A percentile compares a stretch with the other conserved stretches of the same genome.
Evolutionary conservation across 1,139 yeast genomes (phyloP).

Genomic region (Suhomyces coccinellae): DNA sequence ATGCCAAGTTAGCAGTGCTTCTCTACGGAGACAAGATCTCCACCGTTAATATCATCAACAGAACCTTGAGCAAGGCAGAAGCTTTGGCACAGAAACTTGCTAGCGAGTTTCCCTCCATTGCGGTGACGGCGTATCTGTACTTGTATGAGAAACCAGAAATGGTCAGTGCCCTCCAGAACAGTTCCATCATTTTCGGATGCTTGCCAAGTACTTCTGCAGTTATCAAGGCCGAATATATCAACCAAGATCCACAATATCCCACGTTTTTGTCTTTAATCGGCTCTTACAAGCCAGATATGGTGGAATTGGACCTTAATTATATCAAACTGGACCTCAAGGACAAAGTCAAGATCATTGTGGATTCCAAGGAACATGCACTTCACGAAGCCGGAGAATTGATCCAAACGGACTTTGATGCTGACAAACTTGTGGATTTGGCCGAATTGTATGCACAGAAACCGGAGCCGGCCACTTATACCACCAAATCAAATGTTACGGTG

Average conservation of each 20-base stretch:
- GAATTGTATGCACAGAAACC: slow-evolving; percentile 25
- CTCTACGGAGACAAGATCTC: slow-evolving; percentile 38
- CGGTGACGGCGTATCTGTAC: slow-evolving; percentile 25
- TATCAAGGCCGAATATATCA: slow-evolving; percentile 38
- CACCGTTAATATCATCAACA: slow-evolving; percentile 48
- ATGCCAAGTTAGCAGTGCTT: slow-evolving; percentile 45
- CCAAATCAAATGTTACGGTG: slow-evolving; percentile 33
- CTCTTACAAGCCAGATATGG: slow-evolving; percentile 68
- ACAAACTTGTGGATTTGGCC: slow-evolving; percentile 47
- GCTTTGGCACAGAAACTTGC: slow-evolving; percentile 27
- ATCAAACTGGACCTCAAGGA: slow-evolving; percentile 31
- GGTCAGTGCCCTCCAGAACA: slow-evolving; percentile 24
- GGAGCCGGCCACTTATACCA: slow-evolving; percentile 11
- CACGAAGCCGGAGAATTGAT: slow-evolving; percentile 68
- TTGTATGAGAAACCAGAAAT: slow-evolving; percentile 18
- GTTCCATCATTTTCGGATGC: slow-evolving; percentile 56
- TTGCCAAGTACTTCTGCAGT: slow-evolving; percentile 55
- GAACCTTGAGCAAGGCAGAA: slow-evolving; percentile 46
- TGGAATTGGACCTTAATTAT: slow-evolving; percentile 54
- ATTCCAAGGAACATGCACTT: slow-evolving; percentile 55
- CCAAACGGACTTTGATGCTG: slow-evolving; percentile 37
- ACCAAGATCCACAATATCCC: slow-evolving; percentile 25
- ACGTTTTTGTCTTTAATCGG: slow-evolving; percentile 63
- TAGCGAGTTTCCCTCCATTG: slow-evolving; percentile 24
- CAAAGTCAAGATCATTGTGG: slow-evolving; percentile 51